A percentile compares a stretch with the other conserved stretches of the same genome.
Evolutionary conservation across 148 eudicot genomes (phyloP).

Genomic region (Diospyros kaki): DNA sequence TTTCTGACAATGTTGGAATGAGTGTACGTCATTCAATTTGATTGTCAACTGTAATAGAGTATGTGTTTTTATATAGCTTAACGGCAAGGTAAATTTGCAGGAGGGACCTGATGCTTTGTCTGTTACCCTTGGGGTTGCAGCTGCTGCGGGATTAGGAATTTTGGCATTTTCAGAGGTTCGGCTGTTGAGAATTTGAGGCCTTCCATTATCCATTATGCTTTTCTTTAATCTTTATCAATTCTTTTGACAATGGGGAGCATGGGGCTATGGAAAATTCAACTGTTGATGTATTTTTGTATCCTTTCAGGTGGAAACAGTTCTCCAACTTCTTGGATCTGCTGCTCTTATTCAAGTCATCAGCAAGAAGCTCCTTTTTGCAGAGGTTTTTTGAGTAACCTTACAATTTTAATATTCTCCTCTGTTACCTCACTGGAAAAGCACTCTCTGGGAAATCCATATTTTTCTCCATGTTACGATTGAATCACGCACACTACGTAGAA

Average conservation of each 20-base stretch:
- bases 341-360: slow-evolving; percentile 70
- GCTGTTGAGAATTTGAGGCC: neutral
- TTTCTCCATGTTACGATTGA: too few relatives aligned
- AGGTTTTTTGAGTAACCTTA: slow-evolving; percentile 36
- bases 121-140: slow-evolving; percentile 59
- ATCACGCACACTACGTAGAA: too few relatives aligned
- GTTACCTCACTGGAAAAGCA: too few relatives aligned
- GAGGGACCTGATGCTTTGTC: slow-evolving; percentile 52
- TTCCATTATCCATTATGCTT: neutral
- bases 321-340: slow-evolving; percentile 81
- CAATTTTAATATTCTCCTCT: too few relatives aligned
- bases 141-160: slow-evolving; percentile 74
- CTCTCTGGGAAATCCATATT: too few relatives aligned
- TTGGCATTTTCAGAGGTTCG: slow-evolving; percentile 77
- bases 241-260: neutral
- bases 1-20: neutral
- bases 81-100: slow-evolving; percentile 38
- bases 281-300: slow-evolving; percentile 5
- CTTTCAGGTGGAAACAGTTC: slow-evolving; percentile 76
- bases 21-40: neutral
- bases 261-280: neutral
- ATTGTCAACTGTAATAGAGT: too few relatives aligned
- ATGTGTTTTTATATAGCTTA: too few relatives aligned
- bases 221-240: neutral
- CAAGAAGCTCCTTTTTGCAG: slow-evolving; percentile 88